A percentile compares a stretch with the other conserved stretches of the same genome.
These are phyloP conservation scores for Diutina pseudorugosa DNA, from an alignment of 1,139 yeast species.

Conservation along the genomic window DNA sequence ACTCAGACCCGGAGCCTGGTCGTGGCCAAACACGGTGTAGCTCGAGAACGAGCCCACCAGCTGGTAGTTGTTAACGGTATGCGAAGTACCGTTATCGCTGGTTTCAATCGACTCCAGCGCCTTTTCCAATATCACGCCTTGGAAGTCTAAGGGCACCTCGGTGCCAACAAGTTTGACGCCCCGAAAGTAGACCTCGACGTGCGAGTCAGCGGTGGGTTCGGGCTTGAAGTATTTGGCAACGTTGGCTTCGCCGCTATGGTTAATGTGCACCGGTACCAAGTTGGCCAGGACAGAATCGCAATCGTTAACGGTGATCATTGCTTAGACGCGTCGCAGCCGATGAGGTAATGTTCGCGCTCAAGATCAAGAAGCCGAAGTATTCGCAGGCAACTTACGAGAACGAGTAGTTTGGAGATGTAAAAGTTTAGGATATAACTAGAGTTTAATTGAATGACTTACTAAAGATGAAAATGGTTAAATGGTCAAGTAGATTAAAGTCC, in stretches of 20 bases:
- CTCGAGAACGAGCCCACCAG: not conserved
- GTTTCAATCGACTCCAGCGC: not conserved
- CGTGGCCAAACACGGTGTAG: slow-evolving; percentile 1
- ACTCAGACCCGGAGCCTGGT: not conserved
- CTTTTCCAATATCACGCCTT: not conserved
- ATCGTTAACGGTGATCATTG: not conserved
- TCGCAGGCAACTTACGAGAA: too few relatives aligned
- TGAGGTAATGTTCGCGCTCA: too few relatives aligned
- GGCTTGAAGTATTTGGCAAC: not conserved
- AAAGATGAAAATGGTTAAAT: too few relatives aligned
- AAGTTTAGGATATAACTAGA: too few relatives aligned
- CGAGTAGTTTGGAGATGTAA: too few relatives aligned
- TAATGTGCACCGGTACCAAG: slow-evolving; percentile 1
- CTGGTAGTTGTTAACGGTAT: not conserved
- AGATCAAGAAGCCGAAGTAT: too few relatives aligned
- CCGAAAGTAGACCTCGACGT: not conserved
- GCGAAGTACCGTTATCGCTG: not conserved
- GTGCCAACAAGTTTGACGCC: not conserved
- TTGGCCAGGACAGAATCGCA: not conserved
- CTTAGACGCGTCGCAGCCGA: not conserved
- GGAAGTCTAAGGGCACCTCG: not conserved
- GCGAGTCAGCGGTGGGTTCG: not conserved
- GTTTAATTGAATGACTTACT: too few relatives aligned
- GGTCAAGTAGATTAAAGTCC: too few relatives aligned
- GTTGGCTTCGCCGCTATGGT: not conserved